A percentile compares a stretch with the other conserved stretches of the same genome.
phyloP scores from a whole-genome alignment of 352 stramenopile genomes.

The Elongisporangium undulatum region DNA sequence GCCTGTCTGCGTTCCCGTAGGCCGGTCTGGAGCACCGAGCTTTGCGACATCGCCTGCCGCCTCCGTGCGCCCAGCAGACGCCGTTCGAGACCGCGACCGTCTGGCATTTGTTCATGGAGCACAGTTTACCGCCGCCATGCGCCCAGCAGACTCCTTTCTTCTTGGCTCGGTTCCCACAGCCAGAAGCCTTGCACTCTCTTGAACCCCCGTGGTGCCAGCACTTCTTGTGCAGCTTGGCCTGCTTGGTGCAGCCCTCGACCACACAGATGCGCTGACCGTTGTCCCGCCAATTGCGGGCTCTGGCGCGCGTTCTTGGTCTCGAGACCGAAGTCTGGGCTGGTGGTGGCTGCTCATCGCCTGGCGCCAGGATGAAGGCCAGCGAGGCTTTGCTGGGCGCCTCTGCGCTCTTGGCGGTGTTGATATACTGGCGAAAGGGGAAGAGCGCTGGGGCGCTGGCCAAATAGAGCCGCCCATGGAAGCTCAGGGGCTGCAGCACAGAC shows the following conservation, averaged over 20 bases:
- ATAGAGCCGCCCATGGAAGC: no score
- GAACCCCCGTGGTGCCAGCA: constrained; percentile 61
- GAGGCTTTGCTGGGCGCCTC: constrained; percentile 35
- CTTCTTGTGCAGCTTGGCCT: constrained; percentile 44
- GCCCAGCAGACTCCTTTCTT: constrained; percentile 61
- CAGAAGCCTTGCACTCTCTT: constrained; percentile 49
- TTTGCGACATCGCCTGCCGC: constrained; percentile 8
- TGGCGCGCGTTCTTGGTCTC: no score
- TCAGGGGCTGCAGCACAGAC: no score
- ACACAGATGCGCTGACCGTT: constrained; percentile 16
- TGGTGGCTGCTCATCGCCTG: no score
- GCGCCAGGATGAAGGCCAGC: constrained; percentile 52
- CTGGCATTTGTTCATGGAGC: constrained; percentile 33
- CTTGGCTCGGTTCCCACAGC: constrained; percentile 54
- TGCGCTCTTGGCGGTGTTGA: no score
- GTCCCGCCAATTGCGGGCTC: no score
- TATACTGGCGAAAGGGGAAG: no score
- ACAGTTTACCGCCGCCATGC: constrained; percentile 49
- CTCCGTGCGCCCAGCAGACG: constrained; percentile 26
- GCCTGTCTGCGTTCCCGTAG: constrained; percentile 49
- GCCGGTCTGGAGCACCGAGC: constrained; percentile 14
- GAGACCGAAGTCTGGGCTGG: no score
- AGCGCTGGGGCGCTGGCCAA: no score
- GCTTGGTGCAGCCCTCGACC: constrained; percentile 40
- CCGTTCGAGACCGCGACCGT: constrained; percentile 57